Evolutionary conservation across 2,329 filamentous ascomycete genomes (phyloP).

Genomic region (Chaetomiaceae sp.): DNA sequence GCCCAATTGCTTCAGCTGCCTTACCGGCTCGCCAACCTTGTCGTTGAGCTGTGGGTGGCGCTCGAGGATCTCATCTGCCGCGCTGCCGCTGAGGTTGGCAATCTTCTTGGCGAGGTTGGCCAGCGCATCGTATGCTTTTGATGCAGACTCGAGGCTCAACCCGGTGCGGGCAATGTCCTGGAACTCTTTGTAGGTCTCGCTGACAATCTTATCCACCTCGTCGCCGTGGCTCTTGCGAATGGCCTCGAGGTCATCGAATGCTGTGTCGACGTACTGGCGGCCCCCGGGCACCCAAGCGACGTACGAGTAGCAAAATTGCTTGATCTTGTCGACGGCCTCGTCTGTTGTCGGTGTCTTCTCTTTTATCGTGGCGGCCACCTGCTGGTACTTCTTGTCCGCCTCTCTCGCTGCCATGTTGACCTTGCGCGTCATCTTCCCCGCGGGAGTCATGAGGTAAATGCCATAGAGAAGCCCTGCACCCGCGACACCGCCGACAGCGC

Average conservation of each 20-base stretch:
- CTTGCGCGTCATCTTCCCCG: constrained; percentile 38
- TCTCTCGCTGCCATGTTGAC: constrained; percentile 48
- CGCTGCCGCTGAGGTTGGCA: constrained; percentile 58
- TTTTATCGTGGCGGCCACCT: constrained; percentile 56
- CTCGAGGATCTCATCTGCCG: constrained; percentile 60
- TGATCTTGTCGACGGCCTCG: constrained; percentile 62
- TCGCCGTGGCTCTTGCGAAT: constrained; percentile 63
- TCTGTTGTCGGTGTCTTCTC: constrained; percentile 61
- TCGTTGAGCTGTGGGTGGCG: constrained; percentile 72
- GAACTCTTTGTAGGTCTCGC: constrained; percentile 63
- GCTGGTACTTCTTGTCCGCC: constrained; percentile 57
- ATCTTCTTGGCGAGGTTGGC: constrained; percentile 58
- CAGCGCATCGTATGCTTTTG: constrained; percentile 58
- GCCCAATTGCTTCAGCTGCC: constrained; percentile 65
- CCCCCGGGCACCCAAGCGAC: constrained; percentile 69
- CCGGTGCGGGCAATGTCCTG: constrained; percentile 56
- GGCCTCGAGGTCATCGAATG: constrained; percentile 67
- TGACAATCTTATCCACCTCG: constrained; percentile 65
- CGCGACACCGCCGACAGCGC: constrained; percentile 42
- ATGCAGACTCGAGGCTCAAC: constrained; percentile 58
- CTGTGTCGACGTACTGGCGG: constrained; percentile 60
- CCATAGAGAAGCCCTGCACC: constrained; percentile 42
- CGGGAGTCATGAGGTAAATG: constrained; percentile 42
- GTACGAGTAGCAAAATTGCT: constrained; percentile 63
- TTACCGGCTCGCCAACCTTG: constrained; percentile 63